Evolutionary conservation across 768 basidiomycete species (phyloP), one percentile per base, ranked within the genome.

Genomic region (Termitomyces sp.): DNA sequence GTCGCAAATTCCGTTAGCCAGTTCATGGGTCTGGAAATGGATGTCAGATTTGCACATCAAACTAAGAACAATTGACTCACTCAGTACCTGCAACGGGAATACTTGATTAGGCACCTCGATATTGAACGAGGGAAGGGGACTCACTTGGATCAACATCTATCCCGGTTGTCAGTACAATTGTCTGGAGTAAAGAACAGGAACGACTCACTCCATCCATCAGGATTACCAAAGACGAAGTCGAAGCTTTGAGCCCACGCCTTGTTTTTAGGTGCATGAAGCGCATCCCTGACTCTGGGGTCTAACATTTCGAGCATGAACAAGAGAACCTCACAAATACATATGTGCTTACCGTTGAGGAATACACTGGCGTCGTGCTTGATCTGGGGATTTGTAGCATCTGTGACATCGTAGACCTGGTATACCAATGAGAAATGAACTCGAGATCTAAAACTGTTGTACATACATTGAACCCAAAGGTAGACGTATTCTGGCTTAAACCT

Each of bases 251-350:
- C 64, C 79, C 79, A 81, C 47, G 80, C 64, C 57, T 76, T 74
- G 65, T 79, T 87, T 9, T 75, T 80, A 3, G 88, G 87, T 3
- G 87, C 87, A 66, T 90, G 87, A 18, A 90, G 66, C 0, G 87
- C 87, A 38, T 76, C 68, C 46, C 79, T 73, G n/a, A 78, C 81
- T 39, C 66, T 74, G 44, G 76, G 72, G 60, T 87, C 84, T 86
- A 18, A 13, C 5, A 58, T 29, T 23, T 44, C 22, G 18, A 23
- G 7, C 50, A 22, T 16, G 42, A 45, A 25, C 13, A 7, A 46
- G 16, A 40, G 7, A 13, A n/a, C 7, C 6, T 40, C 15, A 20
- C 23, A 16, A 20, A 15, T 29, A n/a, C 15, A 12, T 33, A n/a
- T 36, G 18, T 27, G 44, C 75, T 20, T 53, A 86, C 87, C 76